Conservation (phyloP, 129 eudicot genomes). For the Logfia minima region DNA sequence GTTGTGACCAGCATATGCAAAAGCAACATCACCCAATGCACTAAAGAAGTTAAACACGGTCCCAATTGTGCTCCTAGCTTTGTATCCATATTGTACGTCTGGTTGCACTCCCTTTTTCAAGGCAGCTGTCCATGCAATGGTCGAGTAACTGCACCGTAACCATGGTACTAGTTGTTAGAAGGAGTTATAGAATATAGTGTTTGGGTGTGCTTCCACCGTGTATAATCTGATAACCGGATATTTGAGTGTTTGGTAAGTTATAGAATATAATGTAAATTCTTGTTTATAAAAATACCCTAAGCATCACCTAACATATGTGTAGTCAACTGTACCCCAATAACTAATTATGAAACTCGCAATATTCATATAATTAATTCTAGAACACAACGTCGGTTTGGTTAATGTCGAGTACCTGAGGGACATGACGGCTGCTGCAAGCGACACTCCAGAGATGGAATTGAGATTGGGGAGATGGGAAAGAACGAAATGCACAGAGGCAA, state of each 20-base stretch:
- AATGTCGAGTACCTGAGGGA: slow-evolving; percentile 43
- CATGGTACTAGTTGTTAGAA: not conserved
- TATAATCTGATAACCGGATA: not conserved
- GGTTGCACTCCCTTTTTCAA: slow-evolving; percentile 46
- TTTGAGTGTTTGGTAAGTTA: not conserved
- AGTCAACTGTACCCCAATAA: not conserved
- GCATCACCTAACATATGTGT: not conserved
- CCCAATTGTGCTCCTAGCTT: slow-evolving; percentile 38
- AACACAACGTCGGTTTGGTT: not conserved
- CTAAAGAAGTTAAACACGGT: slow-evolving; percentile 54
- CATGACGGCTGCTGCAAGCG: slow-evolving; percentile 69
- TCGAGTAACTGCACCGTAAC: slow-evolving; percentile 50
- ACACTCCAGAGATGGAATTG: slow-evolving; percentile 56
- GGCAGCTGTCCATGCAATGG: slow-evolving; percentile 56
- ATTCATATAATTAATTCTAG: not conserved
- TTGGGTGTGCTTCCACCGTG: not conserved
- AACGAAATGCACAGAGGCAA: slow-evolving; percentile 65
- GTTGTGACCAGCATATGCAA: slow-evolving; percentile 70
- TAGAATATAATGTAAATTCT: not conserved
- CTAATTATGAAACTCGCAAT: not conserved
- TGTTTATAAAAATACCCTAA: not conserved
- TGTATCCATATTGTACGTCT: slow-evolving; percentile 41
- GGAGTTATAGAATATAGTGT: not conserved
- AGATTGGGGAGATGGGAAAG: slow-evolving; percentile 70
- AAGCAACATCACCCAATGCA: slow-evolving; percentile 64